Evolutionary conservation across 2,329 filamentous ascomycete genomes (phyloP).

Genomic region (Pseudogymnoascus pannorum): DNA sequence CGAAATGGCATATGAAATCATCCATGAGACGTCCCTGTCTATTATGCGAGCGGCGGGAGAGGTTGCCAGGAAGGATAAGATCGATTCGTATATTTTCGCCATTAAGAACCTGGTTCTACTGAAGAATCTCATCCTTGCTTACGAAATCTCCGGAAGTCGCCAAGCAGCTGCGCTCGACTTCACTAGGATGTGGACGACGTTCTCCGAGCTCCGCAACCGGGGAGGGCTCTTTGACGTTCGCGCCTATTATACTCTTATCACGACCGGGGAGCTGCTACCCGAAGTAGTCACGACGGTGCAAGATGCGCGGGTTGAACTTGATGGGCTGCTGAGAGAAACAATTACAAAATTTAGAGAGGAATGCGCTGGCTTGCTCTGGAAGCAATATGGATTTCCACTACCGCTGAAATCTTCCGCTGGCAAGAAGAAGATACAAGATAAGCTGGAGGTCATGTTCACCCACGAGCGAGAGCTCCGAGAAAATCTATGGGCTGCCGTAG

Average conservation of each 20-base stretch:
- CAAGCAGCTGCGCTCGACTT: constrained; percentile 52
- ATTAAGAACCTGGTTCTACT: constrained; percentile 91
- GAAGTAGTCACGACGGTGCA: constrained; percentile 36
- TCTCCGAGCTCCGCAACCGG: constrained; percentile 38
- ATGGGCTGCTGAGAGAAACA: constrained; percentile 53
- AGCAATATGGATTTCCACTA: constrained; percentile 30
- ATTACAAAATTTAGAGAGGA: constrained; percentile 57
- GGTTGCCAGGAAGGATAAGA: constrained; percentile 64
- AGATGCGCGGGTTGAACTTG: constrained; percentile 58
- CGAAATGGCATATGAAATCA: constrained; percentile 70
- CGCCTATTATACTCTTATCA: constrained; percentile 35
- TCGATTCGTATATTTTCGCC: constrained; percentile 83
- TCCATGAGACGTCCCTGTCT: constrained; percentile 81
- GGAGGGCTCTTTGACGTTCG: constrained; percentile 49
- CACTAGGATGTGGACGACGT: constrained; percentile 56
- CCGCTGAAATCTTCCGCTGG: constrained; percentile 39
- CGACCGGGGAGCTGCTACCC: constrained; percentile 30
- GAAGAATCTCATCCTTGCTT: constrained; percentile 91
- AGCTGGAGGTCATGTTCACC: constrained; percentile 51
- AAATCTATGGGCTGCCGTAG: constrained; percentile 55
- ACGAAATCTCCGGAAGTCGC: constrained; percentile 74
- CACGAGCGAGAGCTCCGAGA: constrained; percentile 51
- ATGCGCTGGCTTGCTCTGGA: constrained; percentile 44
- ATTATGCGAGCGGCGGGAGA: constrained; percentile 68
- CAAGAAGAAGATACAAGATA: constrained; percentile 47